Percentiles rank a stretch among this genome's conserved stretches.
phyloP scores from a whole-genome alignment of 2,329 filamentous ascomycete species.

The Incumbomyces lentus region DNA sequence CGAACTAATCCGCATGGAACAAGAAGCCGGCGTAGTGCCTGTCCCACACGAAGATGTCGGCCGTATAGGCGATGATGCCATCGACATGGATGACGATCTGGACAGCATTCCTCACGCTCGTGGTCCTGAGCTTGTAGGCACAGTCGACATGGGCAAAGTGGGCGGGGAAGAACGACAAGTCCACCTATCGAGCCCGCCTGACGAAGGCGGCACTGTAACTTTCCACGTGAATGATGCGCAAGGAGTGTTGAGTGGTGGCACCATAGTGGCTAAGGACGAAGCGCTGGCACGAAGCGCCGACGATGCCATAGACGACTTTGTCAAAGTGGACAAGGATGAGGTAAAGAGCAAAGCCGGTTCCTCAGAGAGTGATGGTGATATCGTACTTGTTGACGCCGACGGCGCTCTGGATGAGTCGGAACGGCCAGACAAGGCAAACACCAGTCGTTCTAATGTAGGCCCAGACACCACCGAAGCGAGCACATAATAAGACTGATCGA shows the following conservation, averaged over 20 bases:
- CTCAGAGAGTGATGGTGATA: slow-evolving; percentile 27
- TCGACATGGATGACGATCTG: slow-evolving; percentile 38
- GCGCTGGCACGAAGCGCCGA: background rate
- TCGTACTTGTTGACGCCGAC: slow-evolving; percentile 27
- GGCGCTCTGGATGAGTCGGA: slow-evolving; percentile 10
- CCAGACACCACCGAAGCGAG: background rate
- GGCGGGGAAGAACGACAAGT: slow-evolving; percentile 37
- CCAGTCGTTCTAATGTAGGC: slow-evolving; percentile 1
- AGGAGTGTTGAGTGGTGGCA: slow-evolving; percentile 14
- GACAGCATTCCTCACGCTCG: slow-evolving; percentile 60
- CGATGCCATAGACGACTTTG: slow-evolving; percentile 7
- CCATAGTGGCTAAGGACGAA: slow-evolving; percentile 2
- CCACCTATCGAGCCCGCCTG: slow-evolving; percentile 23
- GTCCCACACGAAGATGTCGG: slow-evolving; percentile 31
- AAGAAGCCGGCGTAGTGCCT: slow-evolving; percentile 69
- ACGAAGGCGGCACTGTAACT: slow-evolving; percentile 1
- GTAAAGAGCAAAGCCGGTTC: background rate
- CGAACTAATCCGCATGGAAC: slow-evolving; percentile 75
- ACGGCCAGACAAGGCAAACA: slow-evolving; percentile 2
- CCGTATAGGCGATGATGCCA: slow-evolving; percentile 30
- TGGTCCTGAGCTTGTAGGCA: slow-evolving; percentile 74
- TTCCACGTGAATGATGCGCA: slow-evolving; percentile 15
- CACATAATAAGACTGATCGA: background rate
- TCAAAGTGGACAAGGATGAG: slow-evolving; percentile 2
- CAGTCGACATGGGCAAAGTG: slow-evolving; percentile 77